phyloP scores from a whole-genome alignment of 106 monocot species.

The Platanthera zijinensis region DNA sequence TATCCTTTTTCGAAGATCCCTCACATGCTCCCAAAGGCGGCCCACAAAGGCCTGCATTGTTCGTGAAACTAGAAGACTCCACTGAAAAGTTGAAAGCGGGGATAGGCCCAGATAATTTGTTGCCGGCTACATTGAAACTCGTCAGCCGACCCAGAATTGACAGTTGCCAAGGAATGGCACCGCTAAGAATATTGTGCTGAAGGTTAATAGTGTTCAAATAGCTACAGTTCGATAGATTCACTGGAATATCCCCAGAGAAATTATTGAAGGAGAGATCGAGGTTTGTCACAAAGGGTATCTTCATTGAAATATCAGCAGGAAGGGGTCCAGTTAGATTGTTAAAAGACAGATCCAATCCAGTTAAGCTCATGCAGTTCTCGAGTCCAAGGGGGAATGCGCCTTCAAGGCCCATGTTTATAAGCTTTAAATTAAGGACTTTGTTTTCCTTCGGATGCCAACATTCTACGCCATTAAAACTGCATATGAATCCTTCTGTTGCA shows the following conservation, averaged over 20 bases:
- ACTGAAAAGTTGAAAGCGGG: slow-evolving; percentile 18
- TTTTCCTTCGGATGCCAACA: slow-evolving; percentile 92
- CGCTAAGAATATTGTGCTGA: slow-evolving; percentile 49
- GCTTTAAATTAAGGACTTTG: slow-evolving; percentile 52
- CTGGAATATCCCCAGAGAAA: slow-evolving; percentile 68
- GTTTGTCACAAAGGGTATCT: slow-evolving; percentile 43
- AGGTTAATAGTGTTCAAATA: slow-evolving; percentile 69
- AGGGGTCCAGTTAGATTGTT: slow-evolving; percentile 47
- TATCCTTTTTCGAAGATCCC: slow-evolving; percentile 19
- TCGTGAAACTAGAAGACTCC: slow-evolving; percentile 12
- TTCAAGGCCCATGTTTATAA: slow-evolving; percentile 61
- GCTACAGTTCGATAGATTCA: slow-evolving; percentile 32
- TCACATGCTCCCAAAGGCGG: slow-evolving; percentile 29
- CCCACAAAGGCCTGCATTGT: slow-evolving; percentile 76
- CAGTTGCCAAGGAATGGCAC: slow-evolving; percentile 56
- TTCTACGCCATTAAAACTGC: slow-evolving; percentile 73
- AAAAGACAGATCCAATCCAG: slow-evolving; percentile 64
- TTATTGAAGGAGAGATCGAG: slow-evolving; percentile 78
- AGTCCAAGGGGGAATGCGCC: slow-evolving; percentile 67
- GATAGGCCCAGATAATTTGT: slow-evolving; percentile 50
- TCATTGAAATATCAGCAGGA: slow-evolving; percentile 53
- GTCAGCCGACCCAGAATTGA: slow-evolving; percentile 36
- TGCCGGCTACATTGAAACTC: slow-evolving; percentile 55
- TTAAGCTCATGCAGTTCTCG: slow-evolving; percentile 66
- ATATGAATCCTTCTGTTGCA: slow-evolving; percentile 47